Evolutionary conservation across 1,284 basidiomycete genomes (phyloP).

Genomic region (Heterobasidion irregulare): DNA sequence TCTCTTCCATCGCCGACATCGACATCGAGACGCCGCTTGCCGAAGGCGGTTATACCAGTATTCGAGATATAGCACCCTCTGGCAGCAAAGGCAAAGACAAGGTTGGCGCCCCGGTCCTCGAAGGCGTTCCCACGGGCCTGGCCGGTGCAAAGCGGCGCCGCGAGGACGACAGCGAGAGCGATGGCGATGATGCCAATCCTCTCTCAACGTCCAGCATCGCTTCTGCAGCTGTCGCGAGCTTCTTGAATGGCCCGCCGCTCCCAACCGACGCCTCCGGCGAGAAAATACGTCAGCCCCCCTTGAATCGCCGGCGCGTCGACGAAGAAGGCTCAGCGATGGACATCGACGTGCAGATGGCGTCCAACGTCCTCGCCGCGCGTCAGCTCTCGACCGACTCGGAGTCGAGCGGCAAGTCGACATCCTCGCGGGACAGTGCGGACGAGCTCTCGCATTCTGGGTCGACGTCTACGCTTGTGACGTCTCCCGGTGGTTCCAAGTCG

Average conservation of each 20-base stretch:
- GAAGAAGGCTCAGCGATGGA: neutral
- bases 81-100: conserved; percentile 48
- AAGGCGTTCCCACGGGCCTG: neutral
- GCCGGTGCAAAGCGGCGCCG: conserved; percentile 37
- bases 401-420: neutral
- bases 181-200: neutral
- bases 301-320: conserved; percentile 35
- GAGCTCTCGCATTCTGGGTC: conserved; percentile 10
- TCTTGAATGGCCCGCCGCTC: conserved; percentile 38
- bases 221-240: conserved; percentile 43
- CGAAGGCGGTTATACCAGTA: conserved; percentile 41
- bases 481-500: neutral
- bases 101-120: conserved; percentile 8
- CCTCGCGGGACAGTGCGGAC: conserved; percentile 1
- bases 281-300: conserved; percentile 25
- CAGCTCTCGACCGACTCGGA: conserved; percentile 9
- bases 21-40: conserved; percentile 52
- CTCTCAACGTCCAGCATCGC: conserved; percentile 34
- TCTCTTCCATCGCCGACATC: conserved; percentile 57
- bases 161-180: conserved; percentile 35
- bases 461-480: neutral
- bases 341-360: neutral
- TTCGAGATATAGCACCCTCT: conserved; percentile 40
- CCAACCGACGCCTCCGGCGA: conserved; percentile 20
- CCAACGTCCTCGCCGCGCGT: neutral